These are phyloP conservation scores for Aciculosporium take DNA, from an alignment of 2,329 filamentous ascomycete species.

Conservation along the genomic window DNA sequence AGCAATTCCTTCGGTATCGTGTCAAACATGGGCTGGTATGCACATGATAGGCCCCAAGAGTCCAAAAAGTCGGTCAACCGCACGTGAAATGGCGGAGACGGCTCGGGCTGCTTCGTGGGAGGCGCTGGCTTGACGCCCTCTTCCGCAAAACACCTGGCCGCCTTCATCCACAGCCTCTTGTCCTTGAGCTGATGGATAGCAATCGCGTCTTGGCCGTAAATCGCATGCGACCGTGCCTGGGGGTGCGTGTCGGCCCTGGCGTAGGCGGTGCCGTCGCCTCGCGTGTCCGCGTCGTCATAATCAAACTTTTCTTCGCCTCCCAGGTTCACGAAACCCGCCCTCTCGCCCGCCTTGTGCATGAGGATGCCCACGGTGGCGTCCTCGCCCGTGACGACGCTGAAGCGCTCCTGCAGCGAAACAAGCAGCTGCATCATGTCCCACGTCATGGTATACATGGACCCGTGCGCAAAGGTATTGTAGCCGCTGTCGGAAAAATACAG, in stretches of 20 bases:
- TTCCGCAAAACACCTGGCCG: slow-evolving; percentile 17
- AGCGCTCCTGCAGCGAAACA: slow-evolving; percentile 12
- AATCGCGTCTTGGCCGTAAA: slow-evolving; percentile 11
- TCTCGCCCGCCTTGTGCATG: slow-evolving; percentile 14
- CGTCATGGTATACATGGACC: slow-evolving; percentile 20
- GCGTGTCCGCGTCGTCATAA: slow-evolving; percentile 15
- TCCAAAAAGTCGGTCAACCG: slow-evolving; percentile 14
- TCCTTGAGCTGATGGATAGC: slow-evolving; percentile 17
- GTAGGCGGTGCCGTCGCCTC: slow-evolving; percentile 16
- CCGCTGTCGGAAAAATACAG: slow-evolving; percentile 13
- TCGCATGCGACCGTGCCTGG: slow-evolving; percentile 12
- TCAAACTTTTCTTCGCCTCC: slow-evolving; percentile 17
- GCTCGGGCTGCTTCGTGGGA: slow-evolving; percentile 1
- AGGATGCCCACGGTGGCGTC: slow-evolving; percentile 17
- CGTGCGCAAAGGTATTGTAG: slow-evolving; percentile 17
- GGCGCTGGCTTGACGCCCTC: slow-evolving; percentile 13
- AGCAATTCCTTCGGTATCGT: slow-evolving; percentile 12
- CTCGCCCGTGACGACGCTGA: slow-evolving; percentile 16
- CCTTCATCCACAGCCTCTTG: slow-evolving; percentile 13
- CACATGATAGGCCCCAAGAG: slow-evolving; percentile 8
- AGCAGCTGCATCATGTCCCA: slow-evolving; percentile 19
- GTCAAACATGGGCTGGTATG: slow-evolving; percentile 11
- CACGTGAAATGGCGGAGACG: slow-evolving; percentile 7
- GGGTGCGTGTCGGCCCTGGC: slow-evolving; percentile 14
- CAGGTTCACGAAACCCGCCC: slow-evolving; percentile 16